Evolutionary conservation across 2,329 filamentous ascomycete species (phyloP).

Genomic region (Penicillium sp.): DNA sequence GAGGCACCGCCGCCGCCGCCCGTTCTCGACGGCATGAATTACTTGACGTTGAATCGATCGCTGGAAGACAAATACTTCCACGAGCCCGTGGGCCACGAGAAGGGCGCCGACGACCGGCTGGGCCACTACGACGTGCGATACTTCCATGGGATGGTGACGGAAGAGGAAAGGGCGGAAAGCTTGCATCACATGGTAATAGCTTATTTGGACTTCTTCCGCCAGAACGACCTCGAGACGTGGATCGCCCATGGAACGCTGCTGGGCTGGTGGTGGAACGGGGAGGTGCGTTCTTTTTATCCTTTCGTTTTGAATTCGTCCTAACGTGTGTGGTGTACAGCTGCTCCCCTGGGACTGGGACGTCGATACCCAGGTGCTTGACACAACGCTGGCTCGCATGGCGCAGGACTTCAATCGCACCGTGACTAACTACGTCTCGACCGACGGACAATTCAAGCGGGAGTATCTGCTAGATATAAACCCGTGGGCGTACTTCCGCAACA

Average conservation of each 20-base stretch:
- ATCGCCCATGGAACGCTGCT: constrained; percentile 79
- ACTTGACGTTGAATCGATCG: constrained; percentile 8
- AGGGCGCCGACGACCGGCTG: constrained; percentile 54
- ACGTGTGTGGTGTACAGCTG: constrained; percentile 42
- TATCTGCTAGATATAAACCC: constrained; percentile 79
- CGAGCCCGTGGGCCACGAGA: constrained; percentile 45
- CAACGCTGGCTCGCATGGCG: constrained; percentile 63
- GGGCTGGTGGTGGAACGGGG: constrained; percentile 84
- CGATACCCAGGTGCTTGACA: constrained; percentile 70
- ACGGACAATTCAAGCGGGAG: constrained; percentile 43
- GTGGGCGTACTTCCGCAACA: constrained; percentile 57
- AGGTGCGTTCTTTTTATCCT: constrained; percentile 33
- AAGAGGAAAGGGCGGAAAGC: constrained; percentile 62
- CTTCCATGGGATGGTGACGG: constrained; percentile 60
- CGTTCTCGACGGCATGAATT: constrained; percentile 9
- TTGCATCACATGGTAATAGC: constrained; percentile 68
- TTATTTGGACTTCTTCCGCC: constrained; percentile 65
- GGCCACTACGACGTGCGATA: constrained; percentile 73
- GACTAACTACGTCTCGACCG: constrained; percentile 41
- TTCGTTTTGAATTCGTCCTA: background rate
- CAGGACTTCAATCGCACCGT: constrained; percentile 65
- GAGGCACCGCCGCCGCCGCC: constrained; percentile 1
- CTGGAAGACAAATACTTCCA: constrained; percentile 59
- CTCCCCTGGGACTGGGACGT: constrained; percentile 84
- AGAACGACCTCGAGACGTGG: constrained; percentile 72